Base-by-base conservation (phyloP, 2,329 filamentous ascomycete species). In the Massarina eburnea region DNA sequence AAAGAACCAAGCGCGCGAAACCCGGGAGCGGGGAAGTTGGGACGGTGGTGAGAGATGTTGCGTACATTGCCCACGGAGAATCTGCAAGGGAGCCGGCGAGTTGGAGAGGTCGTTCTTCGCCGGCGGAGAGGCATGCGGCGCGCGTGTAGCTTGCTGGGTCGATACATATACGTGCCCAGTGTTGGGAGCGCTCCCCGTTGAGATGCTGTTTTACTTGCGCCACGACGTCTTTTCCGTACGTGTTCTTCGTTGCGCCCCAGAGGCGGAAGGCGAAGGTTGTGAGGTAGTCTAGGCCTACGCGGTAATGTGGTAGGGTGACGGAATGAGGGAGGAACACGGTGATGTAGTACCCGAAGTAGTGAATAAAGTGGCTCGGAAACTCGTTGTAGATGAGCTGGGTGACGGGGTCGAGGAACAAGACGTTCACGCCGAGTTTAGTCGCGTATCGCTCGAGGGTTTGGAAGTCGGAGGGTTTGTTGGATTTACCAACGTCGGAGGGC, bases 341-440 rank as follows among this genome's bases (percentile, higher is more conserved):
- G 41, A 64, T 54, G 54, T 68, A 68, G 53, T 60, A 66, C 2
- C 52, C 59, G 48, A 54, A 64, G 43, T 58, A 68, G 52, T 57
- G 66, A 51, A 68, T 60, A 45, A 68, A 68, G 0, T 49, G 58
- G 2, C 49, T 51, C 1, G 66, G 48, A 22, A 61, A 52, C 7
- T 53, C 45, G 44, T 45, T 52, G 1, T 41, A 45, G 22, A 70
- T 54, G 7, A 57, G 37, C 27, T 64, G 62, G 8, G 51, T 49
- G 8, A 40, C 21, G 8, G 55, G 49, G 43, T 67, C 63, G 27
- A 68, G 57, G 41, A 68, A 65, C 21, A 63, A 43, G 8, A 66
- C 54, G 4, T 58, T 54, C 3, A 68, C 59, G 19, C 40, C 14
- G 12, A 70, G 48, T 22, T 49, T 55, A 27, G 48, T 57, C 1